Percentiles rank a stretch among this genome's conserved stretches.
phyloP scores from a whole-genome alignment of 495 filamentous ascomycete genomes.

The Rhizodiscina lignyota region DNA sequence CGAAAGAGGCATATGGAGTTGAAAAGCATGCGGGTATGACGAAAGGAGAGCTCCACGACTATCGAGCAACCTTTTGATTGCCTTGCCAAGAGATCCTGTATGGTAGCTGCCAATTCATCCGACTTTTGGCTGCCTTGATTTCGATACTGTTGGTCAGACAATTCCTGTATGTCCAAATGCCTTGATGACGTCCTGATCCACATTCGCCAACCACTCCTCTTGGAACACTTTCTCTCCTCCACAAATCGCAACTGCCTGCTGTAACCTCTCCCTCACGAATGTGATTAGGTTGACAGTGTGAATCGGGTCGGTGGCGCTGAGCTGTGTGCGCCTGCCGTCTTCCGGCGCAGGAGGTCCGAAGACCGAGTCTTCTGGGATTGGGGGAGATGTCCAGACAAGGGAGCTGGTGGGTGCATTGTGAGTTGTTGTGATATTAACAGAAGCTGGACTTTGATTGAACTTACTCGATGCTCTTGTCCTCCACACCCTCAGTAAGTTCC shows the following conservation, averaged over 20 bases:
- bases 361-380: no score
- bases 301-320: constrained; percentile 48
- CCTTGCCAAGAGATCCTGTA: no score
- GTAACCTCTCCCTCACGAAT: constrained; percentile 52
- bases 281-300: constrained; percentile 50
- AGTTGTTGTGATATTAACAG: neutral
- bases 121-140: no score
- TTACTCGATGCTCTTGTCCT: constrained; percentile 30
- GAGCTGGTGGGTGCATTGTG: constrained; percentile 19
- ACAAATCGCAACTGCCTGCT: constrained; percentile 42
- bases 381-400: constrained; percentile 8
- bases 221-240: constrained; percentile 63
- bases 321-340: constrained; percentile 35
- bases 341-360: constrained; percentile 51
- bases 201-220: constrained; percentile 67
- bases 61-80: no score
- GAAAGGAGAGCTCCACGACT: no score
- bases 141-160: no score
- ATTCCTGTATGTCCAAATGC: constrained; percentile 46
- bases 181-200: constrained; percentile 62
- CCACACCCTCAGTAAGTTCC: constrained; percentile 37
- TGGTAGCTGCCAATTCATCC: no score
- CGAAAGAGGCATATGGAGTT: no score
- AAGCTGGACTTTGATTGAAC: constrained; percentile 3
- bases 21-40: no score